Conservation (phyloP, 2,329 filamentous ascomycete species). For the Penicillium digitatum region DNA sequence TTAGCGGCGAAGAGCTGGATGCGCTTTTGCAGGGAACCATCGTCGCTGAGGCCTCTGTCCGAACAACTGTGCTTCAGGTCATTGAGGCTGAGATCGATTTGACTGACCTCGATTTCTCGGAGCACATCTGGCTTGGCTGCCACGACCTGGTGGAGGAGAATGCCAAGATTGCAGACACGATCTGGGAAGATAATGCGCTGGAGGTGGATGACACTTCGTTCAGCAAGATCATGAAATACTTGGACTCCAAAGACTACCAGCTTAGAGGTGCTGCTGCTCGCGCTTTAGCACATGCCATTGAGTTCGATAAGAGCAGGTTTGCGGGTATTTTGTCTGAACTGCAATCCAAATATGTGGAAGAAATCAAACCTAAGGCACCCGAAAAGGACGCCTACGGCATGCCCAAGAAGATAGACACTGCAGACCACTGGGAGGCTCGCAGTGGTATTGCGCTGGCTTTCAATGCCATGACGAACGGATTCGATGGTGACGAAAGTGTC, state of each 20-base stretch:
- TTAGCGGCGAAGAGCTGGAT: constrained; percentile 66
- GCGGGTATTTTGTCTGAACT: constrained; percentile 61
- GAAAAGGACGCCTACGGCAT: constrained; percentile 92
- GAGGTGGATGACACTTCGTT: constrained; percentile 63
- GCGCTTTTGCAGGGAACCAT: constrained; percentile 75
- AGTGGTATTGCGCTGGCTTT: constrained; percentile 87
- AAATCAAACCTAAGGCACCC: constrained; percentile 76
- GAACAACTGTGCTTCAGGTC: constrained; percentile 79
- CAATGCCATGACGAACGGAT: constrained; percentile 69
- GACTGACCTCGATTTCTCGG: constrained; percentile 77
- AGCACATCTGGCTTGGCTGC: constrained; percentile 88
- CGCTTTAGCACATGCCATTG: constrained; percentile 70
- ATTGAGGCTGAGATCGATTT: constrained; percentile 90
- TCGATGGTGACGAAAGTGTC: constrained; percentile 67
- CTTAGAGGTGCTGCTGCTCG: constrained; percentile 79
- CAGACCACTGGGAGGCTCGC: constrained; percentile 86
- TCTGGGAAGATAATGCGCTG: constrained; percentile 93
- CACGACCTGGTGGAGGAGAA: constrained; percentile 92
- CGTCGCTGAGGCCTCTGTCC: constrained; percentile 72
- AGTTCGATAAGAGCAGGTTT: constrained; percentile 58
- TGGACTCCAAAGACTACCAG: constrained; percentile 74
- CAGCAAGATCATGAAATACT: constrained; percentile 67
- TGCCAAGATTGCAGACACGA: constrained; percentile 72
- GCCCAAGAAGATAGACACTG: constrained; percentile 80
- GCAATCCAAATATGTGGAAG: constrained; percentile 67